Conservation (phyloP, 306 rosid species). For the barrel medic (Medicago truncatula) region MtrunA17r5.0-ANR NC_053049.1:10904501-10905000, state of each 20-base stretch:
- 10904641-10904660: slow-evolving; percentile 23
- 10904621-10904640: slow-evolving; percentile 34
- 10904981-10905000: neutral
- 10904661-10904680: slow-evolving; percentile 7
- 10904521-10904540: slow-evolving; percentile 7
- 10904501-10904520: slow-evolving; percentile 4
- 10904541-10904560: slow-evolving; percentile 31
- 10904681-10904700: neutral
- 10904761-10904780: fast-evolving
- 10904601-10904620: fast-evolving
- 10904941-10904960: neutral
- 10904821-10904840: neutral
- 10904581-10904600: neutral
- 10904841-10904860: slow-evolving; percentile 4
- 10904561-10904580: neutral
- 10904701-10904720: neutral
- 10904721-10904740: slow-evolving; percentile 42
- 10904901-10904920: slow-evolving; percentile 4
- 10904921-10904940: neutral
- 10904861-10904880: neutral
- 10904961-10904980: neutral
- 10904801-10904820: slow-evolving; percentile 23
- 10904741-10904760: slow-evolving; percentile 20
- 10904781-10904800: neutral
- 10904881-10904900: neutral